These are phyloP conservation scores for Exobasidium rhododendri DNA, from an alignment of 1,284 basidiomycete species.

Conservation along the genomic window DNA sequence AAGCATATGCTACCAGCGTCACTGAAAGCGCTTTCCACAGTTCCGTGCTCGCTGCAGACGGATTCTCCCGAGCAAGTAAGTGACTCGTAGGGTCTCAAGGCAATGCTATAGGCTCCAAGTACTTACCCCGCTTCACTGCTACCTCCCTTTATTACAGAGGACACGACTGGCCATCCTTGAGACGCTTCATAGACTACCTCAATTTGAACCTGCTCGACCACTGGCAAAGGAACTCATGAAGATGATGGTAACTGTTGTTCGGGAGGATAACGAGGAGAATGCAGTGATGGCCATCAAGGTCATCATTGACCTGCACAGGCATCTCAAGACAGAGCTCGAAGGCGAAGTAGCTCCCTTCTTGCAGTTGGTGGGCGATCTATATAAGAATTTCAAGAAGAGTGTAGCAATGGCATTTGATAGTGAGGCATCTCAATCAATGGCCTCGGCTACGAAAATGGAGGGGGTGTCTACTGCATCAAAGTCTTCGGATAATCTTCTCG, in stretches of 20 bases:
- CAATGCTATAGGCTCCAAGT: not conserved
- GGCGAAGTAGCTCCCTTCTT: conserved; percentile 78
- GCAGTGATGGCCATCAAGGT: conserved; percentile 87
- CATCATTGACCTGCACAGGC: conserved; percentile 68
- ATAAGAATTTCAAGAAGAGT: conserved; percentile 71
- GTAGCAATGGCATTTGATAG: conserved; percentile 70
- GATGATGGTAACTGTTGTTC: conserved; percentile 73
- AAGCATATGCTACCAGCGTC: conserved; percentile 69
- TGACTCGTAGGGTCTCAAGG: conserved; percentile 1
- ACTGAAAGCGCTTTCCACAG: conserved; percentile 72
- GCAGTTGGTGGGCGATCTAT: conserved; percentile 69
- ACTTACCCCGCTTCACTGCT: too few species aligned
- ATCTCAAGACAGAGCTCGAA: conserved; percentile 63
- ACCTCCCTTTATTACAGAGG: conserved; percentile 59
- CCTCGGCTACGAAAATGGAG: conserved; percentile 2
- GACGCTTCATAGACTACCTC: conserved; percentile 74
- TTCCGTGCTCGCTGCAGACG: conserved; percentile 72
- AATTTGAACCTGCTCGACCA: conserved; percentile 72
- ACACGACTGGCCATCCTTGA: conserved; percentile 61
- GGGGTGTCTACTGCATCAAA: not conserved
- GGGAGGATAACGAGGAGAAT: conserved; percentile 94
- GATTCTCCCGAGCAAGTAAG: conserved; percentile 70
- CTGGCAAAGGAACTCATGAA: conserved; percentile 70
- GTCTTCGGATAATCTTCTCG: not conserved
- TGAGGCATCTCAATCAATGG: conserved; percentile 26